phyloP scores from a whole-genome alignment of 2,329 filamentous ascomycete genomes.

The Aspergillus hortae region DNA sequence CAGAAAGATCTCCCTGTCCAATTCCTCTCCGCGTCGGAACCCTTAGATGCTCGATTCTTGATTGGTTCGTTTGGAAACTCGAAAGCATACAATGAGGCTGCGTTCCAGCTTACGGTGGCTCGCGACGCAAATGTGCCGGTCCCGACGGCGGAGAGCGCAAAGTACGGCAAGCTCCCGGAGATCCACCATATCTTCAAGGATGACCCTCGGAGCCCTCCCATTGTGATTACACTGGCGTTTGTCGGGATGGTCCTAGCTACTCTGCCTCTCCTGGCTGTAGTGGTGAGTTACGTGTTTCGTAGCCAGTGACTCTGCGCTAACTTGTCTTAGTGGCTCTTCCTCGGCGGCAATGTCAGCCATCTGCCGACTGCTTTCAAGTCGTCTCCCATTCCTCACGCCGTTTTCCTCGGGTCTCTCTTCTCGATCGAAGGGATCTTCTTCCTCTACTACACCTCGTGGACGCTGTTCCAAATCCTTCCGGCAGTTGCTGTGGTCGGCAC shows the following conservation, averaged over 20 bases:
- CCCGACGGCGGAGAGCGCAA: constrained; percentile 63
- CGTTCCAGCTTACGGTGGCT: constrained; percentile 69
- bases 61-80: constrained; percentile 82
- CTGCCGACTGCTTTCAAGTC: constrained; percentile 68
- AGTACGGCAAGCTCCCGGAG: constrained; percentile 79
- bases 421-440: constrained; percentile 90
- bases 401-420: constrained; percentile 84
- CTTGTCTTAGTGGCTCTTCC: constrained; percentile 63
- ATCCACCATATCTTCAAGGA: constrained; percentile 88
- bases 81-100: constrained; percentile 61
- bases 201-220: constrained; percentile 76
- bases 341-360: constrained; percentile 82
- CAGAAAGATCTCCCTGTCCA: constrained; percentile 86
- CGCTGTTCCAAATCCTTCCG: constrained; percentile 82
- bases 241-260: constrained; percentile 67
- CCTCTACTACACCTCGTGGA: constrained; percentile 91
- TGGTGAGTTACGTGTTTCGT: constrained; percentile 51
- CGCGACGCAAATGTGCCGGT: constrained; percentile 60
- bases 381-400: constrained; percentile 73
- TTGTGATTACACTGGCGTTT: constrained; percentile 75
- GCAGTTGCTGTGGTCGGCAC: constrained; percentile 64
- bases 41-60: constrained; percentile 75
- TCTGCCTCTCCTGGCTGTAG: constrained; percentile 68
- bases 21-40: constrained; percentile 64
- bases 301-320: not conserved